Conservation (phyloP, 1,139 yeast genomes). For the Blastobotrys arbuscula region DNA sequence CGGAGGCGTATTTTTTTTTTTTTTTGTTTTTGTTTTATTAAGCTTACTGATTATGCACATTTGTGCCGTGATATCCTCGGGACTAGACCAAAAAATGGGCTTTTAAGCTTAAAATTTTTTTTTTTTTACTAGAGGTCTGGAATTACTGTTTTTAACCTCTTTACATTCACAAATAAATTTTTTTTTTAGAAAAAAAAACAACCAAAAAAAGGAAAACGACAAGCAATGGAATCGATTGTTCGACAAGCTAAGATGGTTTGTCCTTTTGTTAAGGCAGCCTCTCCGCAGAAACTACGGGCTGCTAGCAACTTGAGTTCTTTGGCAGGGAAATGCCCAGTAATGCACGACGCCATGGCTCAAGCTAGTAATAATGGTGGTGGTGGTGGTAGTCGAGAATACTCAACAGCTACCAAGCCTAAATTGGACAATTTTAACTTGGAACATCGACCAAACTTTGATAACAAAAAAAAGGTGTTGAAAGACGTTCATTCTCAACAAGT, state of each 20-base stretch:
- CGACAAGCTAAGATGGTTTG: conserved; percentile 76
- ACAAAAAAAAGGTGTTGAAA: conserved; percentile 13
- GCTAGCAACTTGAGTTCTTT: conserved; percentile 42
- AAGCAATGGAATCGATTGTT: conserved; percentile 83
- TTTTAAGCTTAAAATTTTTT: background rate
- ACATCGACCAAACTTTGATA: conserved; percentile 24
- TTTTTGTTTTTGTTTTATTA: too few relatives aligned
- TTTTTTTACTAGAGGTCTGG: background rate
- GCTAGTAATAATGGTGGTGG: too few relatives aligned
- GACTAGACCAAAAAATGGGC: background rate
- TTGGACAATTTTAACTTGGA: conserved; percentile 43
- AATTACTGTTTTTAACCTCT: background rate
- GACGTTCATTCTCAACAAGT: conserved; percentile 4
- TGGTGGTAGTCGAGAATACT: conserved; percentile 41
- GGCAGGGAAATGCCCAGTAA: conserved; percentile 80
- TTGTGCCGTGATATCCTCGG: background rate
- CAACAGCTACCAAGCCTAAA: conserved; percentile 51
- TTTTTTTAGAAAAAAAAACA: background rate
- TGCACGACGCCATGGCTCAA: conserved; percentile 64
- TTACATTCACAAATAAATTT: background rate
- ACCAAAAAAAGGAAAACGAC: too few relatives aligned
- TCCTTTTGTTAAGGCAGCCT: conserved; percentile 69
- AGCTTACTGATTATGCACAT: background rate
- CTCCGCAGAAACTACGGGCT: conserved; percentile 50
- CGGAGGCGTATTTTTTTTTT: background rate